Evolutionary conservation across 139 green algal genomes (phyloP).

Genomic region (Auxenochlorella protothecoides): DNA sequence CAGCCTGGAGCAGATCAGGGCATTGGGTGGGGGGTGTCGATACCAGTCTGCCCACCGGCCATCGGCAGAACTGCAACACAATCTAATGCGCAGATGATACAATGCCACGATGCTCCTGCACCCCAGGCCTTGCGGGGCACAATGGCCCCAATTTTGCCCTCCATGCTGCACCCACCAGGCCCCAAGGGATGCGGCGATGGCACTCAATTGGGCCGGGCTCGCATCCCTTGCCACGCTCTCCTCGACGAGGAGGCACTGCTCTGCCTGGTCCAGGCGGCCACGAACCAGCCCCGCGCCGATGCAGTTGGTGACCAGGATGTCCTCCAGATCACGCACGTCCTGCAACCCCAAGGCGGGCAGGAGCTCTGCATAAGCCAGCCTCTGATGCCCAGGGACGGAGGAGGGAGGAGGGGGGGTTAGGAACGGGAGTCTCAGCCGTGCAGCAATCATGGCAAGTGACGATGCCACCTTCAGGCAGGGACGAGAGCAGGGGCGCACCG

Average conservation of each 20-base stretch:
- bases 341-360: conserved; percentile 50
- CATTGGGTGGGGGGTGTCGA: too few species aligned
- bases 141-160: neutral
- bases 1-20: conserved; percentile 8
- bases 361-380: conserved; percentile 55
- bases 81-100: too few species aligned
- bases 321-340: conserved; percentile 73
- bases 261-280: conserved; percentile 72
- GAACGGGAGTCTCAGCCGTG: too few species aligned
- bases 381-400: conserved; percentile 7
- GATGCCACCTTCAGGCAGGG: too few species aligned
- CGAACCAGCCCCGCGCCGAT: conserved; percentile 64
- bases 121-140: conserved; percentile 5
- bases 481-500: too few species aligned
- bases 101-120: too few species aligned
- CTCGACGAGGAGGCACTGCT: conserved; percentile 38
- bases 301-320: conserved; percentile 85
- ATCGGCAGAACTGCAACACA: too few species aligned
- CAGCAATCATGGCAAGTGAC: too few species aligned
- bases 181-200: conserved; percentile 30
- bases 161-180: conserved; percentile 29
- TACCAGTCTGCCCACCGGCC: too few species aligned
- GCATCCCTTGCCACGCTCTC: conserved; percentile 48
- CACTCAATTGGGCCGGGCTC: conserved; percentile 29
- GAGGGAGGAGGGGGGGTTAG: neutral